Conservation (phyloP, 2,329 filamentous ascomycete genomes). For the Cordyceps javanica region DNA sequence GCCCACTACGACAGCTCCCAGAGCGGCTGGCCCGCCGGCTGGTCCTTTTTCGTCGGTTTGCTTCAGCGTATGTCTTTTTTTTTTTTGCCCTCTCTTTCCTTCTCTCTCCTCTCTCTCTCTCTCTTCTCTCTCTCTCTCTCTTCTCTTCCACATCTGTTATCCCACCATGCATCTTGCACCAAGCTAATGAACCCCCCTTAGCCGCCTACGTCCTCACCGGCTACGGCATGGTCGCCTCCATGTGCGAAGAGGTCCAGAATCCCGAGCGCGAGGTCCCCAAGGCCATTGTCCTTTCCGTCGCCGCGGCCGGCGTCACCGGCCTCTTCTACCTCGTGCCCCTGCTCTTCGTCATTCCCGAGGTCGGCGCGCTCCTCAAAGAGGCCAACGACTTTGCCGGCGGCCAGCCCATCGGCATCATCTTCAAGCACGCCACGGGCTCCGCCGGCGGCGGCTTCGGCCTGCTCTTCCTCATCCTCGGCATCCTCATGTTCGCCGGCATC, state of each 20-base stretch:
- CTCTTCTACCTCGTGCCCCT: slow-evolving; percentile 63
- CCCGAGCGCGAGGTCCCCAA: slow-evolving; percentile 56
- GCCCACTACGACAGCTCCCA: slow-evolving; percentile 61
- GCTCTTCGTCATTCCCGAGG: slow-evolving; percentile 67
- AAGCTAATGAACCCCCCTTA: slow-evolving; percentile 18
- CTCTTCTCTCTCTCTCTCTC: not conserved
- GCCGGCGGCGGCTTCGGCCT: slow-evolving; percentile 68
- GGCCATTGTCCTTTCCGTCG: slow-evolving; percentile 62
- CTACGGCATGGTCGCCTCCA: slow-evolving; percentile 48
- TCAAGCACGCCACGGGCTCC: slow-evolving; percentile 69
- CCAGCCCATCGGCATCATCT: slow-evolving; percentile 69
- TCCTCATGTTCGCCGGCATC: slow-evolving; percentile 70
- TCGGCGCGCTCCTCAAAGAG: slow-evolving; percentile 56
- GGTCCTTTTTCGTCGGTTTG: slow-evolving; percentile 51
- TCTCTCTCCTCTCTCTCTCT: not conserved
- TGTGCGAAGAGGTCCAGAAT: slow-evolving; percentile 57
- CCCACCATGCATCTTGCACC: no score
- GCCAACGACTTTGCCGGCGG: slow-evolving; percentile 45
- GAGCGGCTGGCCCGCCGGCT: slow-evolving; percentile 61
- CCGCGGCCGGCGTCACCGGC: slow-evolving; percentile 59
- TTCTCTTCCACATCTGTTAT: slow-evolving; percentile 34
- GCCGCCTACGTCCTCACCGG: slow-evolving; percentile 37
- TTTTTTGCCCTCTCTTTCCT: not conserved
- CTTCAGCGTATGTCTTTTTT: slow-evolving; percentile 36
- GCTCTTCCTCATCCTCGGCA: slow-evolving; percentile 69